Conservation (phyloP, 768 basidiomycete species). For the Hericium alpestre region DNA sequence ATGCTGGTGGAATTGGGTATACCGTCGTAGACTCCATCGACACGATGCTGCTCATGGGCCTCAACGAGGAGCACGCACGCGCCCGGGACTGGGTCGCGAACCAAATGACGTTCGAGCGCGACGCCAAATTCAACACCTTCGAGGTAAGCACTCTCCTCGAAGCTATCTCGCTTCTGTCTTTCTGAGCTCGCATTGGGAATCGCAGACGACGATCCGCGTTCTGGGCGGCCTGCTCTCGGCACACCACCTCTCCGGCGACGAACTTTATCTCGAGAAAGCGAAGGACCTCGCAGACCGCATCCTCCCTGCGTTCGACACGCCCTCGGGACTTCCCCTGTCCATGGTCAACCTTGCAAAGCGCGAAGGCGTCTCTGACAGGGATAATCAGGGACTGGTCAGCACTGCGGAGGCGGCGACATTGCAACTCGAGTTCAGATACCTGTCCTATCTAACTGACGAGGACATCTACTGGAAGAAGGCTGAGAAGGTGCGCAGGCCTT, state of each 20-base stretch:
- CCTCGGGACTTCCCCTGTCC: conserved; percentile 72
- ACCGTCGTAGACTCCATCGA: conserved; percentile 84
- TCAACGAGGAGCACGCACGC: conserved; percentile 66
- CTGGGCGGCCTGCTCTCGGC: conserved; percentile 86
- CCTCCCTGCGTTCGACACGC: conserved; percentile 71
- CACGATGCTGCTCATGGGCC: conserved; percentile 77
- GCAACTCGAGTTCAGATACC: conserved; percentile 84
- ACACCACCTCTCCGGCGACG: conserved; percentile 65
- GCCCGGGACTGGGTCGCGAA: conserved; percentile 70
- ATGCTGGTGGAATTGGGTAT: conserved; percentile 74
- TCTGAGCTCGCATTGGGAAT: neutral
- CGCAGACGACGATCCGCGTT: conserved; percentile 82
- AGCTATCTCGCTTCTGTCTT: neutral
- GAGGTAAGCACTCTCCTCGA: conserved; percentile 48
- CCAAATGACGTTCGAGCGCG: conserved; percentile 62
- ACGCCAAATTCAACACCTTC: conserved; percentile 79
- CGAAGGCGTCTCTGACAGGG: conserved; percentile 48
- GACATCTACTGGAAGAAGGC: conserved; percentile 72
- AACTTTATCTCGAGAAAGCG: conserved; percentile 66
- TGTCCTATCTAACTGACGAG: conserved; percentile 70
- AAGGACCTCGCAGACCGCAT: conserved; percentile 81
- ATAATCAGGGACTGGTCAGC: conserved; percentile 54
- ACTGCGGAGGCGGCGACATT: conserved; percentile 84
- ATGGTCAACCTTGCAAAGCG: conserved; percentile 60
- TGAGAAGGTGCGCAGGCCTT: conserved; percentile 41